These are phyloP conservation scores for Diaporthe sp. DNA, from an alignment of 2,329 filamentous ascomycete genomes.

Conservation along the genomic window DNA sequence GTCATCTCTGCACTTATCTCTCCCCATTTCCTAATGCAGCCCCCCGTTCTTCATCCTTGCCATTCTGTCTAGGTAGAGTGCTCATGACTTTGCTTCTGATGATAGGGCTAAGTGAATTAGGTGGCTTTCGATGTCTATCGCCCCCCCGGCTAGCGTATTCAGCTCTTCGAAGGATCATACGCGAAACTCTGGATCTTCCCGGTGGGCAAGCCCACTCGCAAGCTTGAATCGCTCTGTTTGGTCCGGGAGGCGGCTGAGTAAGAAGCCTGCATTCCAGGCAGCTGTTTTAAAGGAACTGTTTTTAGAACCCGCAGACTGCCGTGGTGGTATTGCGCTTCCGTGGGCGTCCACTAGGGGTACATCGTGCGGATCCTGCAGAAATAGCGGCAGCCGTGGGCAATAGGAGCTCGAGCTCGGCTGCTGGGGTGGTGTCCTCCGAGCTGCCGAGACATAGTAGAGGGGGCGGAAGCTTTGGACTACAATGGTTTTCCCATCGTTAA, in stretches of 20 bases:
- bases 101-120: not conserved
- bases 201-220: not conserved
- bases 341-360: not conserved
- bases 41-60: not conserved
- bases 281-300: slow-evolving; percentile 24
- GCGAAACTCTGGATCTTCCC: not conserved
- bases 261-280: slow-evolving; percentile 29
- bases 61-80: not conserved
- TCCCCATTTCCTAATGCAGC: not conserved
- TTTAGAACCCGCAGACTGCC: slow-evolving; percentile 12
- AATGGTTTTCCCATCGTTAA: not conserved
- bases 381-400: not conserved
- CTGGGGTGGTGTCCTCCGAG: too few relatives aligned
- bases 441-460: too few relatives aligned
- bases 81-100: not conserved
- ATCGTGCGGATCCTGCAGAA: slow-evolving; percentile 30
- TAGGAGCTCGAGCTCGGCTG: not conserved
- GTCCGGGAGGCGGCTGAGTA: slow-evolving; percentile 12
- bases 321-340: slow-evolving; percentile 21
- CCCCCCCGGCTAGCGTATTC: slow-evolving; percentile 31
- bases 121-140: not conserved
- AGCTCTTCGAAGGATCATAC: slow-evolving; percentile 30
- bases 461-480: too few relatives aligned
- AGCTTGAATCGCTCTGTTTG: not conserved
- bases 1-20: slow-evolving; percentile 20